These are phyloP conservation scores for Chlorophyllum brunneum DNA, from an alignment of 768 basidiomycete genomes.

Conservation along the genomic window DNA sequence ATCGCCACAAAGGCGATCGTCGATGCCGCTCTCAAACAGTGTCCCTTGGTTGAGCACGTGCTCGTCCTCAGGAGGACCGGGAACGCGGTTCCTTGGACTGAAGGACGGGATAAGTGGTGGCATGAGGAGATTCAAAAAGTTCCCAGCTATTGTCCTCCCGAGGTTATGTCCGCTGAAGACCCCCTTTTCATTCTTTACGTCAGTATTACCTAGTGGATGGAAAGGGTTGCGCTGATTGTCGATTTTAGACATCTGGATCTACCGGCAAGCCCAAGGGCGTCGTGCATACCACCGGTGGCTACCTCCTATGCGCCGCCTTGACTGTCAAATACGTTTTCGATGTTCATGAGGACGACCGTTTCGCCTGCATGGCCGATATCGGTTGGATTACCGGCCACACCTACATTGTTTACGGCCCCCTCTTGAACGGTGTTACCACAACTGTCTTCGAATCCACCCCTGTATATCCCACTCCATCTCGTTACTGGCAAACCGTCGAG, in stretches of 20 bases:
- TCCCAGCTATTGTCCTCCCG: constrained; percentile 82
- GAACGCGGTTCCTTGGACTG: constrained; percentile 71
- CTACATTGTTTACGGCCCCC: constrained; percentile 92
- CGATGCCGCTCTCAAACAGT: constrained; percentile 83
- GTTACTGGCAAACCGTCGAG: constrained; percentile 96
- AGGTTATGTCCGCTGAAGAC: constrained; percentile 89
- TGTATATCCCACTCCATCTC: constrained; percentile 91
- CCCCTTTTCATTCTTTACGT: constrained; percentile 99
- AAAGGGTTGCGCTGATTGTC: not conserved
- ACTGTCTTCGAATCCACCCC: constrained; percentile 96
- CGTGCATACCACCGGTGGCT: constrained; percentile 85
- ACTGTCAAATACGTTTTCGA: constrained; percentile 99
- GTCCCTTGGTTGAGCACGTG: constrained; percentile 85
- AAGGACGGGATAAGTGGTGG: constrained; percentile 94
- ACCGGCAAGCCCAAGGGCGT: constrained; percentile 98
- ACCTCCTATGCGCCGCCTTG: constrained; percentile 86
- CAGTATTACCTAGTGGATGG: constrained; percentile 28
- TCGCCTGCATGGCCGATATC: constrained; percentile 98
- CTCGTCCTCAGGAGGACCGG: constrained; percentile 89
- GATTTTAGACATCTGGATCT: constrained; percentile 79
- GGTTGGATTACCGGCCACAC: constrained; percentile 99
- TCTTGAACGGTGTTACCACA: constrained; percentile 79
- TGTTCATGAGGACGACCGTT: constrained; percentile 92
- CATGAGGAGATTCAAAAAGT: constrained; percentile 87
- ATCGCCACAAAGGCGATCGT: constrained; percentile 95